Base-by-base conservation (phyloP, 2,329 filamentous ascomycete species). In the Pseudogymnoascus sp. region DNA sequence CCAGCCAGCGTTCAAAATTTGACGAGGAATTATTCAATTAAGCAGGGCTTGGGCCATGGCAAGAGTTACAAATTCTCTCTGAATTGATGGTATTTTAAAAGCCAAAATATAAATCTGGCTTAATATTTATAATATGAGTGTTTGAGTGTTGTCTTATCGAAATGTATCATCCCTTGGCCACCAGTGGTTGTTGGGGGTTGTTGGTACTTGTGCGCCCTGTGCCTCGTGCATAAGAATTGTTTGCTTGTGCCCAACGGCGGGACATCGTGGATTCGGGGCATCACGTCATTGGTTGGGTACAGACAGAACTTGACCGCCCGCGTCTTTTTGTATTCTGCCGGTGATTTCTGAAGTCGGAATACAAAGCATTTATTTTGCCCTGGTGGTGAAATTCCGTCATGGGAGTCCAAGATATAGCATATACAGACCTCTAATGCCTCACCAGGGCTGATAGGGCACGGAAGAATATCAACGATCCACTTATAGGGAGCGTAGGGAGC, bases 111-210 rank as follows among this genome's bases (percentile, higher is more conserved):
- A 57, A 57, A 34, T 57, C 47, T 57, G 47, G n/a, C 26, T 31
- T 57, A 57, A 54, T 57, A 57, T 57, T 57, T 57, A 57, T 57
- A 57, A 57, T 57, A 34, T 57, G 51, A 57, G 51, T 57, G 51
- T 36, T 47, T 57, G 51, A 34, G 29, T 34, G 51, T 34, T 57
- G 51, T 57, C 51, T 57, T 36, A 57, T 34, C n/a, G 5, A 36
- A 57, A 57, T 57, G 51, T 34, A 57, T 21, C 51, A 57, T 34
- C 29, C 10, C 26, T 14, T 57, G 51, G 45, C 12, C 8, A 10
- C 29, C 29, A 57, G 51, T 57, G n/a, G 51, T 18, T 14, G 51
- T 16, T 57, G 29, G 51, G 18, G n/a, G 51, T 18, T 7, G 51
- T 18, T 57, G 16, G 51, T 57, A 36, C 51, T 57, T 57, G 51